Evolutionary conservation across 2,329 filamentous ascomycete species (phyloP).

Genomic region (Graphilbum ipis-grandicollis): DNA sequence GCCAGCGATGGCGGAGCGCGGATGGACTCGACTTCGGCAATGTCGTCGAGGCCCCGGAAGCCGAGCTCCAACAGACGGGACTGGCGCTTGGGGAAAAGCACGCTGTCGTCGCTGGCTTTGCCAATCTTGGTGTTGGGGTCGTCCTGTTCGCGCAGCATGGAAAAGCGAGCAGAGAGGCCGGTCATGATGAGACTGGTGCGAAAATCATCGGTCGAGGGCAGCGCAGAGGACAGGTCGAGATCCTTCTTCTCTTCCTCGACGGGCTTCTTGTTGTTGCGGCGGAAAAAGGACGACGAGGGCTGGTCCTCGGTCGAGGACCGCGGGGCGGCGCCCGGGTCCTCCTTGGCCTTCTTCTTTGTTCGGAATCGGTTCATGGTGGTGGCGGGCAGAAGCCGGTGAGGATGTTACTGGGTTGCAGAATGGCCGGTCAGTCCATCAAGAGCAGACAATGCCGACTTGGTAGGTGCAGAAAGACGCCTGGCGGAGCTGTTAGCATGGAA

Average conservation of each 20-base stretch:
- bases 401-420: not conserved
- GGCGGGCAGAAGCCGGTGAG: too few species aligned
- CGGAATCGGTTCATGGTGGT: slow-evolving; percentile 59
- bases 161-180: slow-evolving; percentile 84
- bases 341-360: slow-evolving; percentile 52
- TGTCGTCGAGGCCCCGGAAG: slow-evolving; percentile 49
- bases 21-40: slow-evolving; percentile 79
- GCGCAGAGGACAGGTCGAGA: slow-evolving; percentile 53
- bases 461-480: too few species aligned
- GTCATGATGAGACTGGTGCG: slow-evolving; percentile 93
- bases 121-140: slow-evolving; percentile 78
- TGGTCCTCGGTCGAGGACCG: slow-evolving; percentile 35
- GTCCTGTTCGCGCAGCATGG: slow-evolving; percentile 90
- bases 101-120: slow-evolving; percentile 90
- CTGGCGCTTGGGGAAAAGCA: slow-evolving; percentile 65
- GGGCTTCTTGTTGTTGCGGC: slow-evolving; percentile 36
- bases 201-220: slow-evolving; percentile 79
- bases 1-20: slow-evolving; percentile 33
- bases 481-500: too few species aligned
- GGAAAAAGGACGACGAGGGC: slow-evolving; percentile 24
- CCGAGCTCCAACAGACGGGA: slow-evolving; percentile 63
- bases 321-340: slow-evolving; percentile 22
- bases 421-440: too few species aligned
- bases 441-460: too few species aligned
- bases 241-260: slow-evolving; percentile 42